These are phyloP conservation scores for Rhodotorula taiwanensis DNA, from an alignment of 768 basidiomycete species.

Conservation along the genomic window DNA sequence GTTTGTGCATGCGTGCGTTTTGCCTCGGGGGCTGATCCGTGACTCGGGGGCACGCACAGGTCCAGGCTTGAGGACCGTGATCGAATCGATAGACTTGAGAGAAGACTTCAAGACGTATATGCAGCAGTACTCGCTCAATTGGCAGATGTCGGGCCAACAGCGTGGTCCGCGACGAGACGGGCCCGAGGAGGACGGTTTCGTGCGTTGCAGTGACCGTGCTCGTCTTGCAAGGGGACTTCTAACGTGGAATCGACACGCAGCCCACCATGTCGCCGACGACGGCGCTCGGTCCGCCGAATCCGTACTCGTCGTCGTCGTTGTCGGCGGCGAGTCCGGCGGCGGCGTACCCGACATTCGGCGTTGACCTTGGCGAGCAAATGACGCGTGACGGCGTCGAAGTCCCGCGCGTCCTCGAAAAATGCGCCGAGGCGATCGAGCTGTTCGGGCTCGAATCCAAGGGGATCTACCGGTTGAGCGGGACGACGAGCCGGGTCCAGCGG, in stretches of 20 bases:
- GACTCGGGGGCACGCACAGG: constrained; percentile 47
- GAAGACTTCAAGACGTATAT: constrained; percentile 92
- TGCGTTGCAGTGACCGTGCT: too few species aligned
- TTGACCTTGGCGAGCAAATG: constrained; percentile 90
- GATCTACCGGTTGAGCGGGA: constrained; percentile 89
- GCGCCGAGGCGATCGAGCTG: constrained; percentile 84
- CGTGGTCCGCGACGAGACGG: constrained; percentile 82
- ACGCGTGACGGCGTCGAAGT: constrained; percentile 81
- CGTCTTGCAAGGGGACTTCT: too few species aligned
- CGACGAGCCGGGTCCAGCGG: constrained; percentile 72
- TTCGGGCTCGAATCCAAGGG: constrained; percentile 77
- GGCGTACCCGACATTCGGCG: constrained; percentile 70
- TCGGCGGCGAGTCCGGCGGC: too few species aligned
- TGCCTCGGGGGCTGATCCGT: background rate
- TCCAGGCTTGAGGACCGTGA: constrained; percentile 72
- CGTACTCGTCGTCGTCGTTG: background rate
- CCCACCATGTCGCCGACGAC: too few species aligned
- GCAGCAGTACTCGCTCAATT: constrained; percentile 93
- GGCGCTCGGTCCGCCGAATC: too few species aligned
- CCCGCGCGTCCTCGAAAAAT: constrained; percentile 77
- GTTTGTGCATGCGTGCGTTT: constrained; percentile 35
- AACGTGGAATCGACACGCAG: too few species aligned
- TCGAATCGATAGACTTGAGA: constrained; percentile 88
- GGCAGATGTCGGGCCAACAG: constrained; percentile 49
- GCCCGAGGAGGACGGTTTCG: constrained; percentile 85